Evolutionary conservation across 371 early-diverging fungal genomes (phyloP).

Genomic region (Mucor sp.): DNA sequence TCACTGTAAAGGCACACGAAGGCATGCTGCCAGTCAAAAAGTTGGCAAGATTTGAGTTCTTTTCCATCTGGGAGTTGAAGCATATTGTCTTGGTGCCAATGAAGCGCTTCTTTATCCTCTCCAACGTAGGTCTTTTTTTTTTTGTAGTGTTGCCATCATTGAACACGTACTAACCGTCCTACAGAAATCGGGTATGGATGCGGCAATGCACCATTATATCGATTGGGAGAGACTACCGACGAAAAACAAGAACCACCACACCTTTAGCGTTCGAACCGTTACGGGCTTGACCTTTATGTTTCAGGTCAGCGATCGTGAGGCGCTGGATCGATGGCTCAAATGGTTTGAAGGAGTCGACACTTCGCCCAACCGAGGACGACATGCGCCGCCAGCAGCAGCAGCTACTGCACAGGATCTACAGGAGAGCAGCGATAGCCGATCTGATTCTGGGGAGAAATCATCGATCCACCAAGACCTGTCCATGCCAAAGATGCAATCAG

Average conservation of each 20-base stretch:
- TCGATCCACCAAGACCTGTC: neutral
- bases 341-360: conserved; percentile 34
- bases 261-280: conserved; percentile 36
- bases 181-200: conserved; percentile 28
- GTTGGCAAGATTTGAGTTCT: conserved; percentile 29
- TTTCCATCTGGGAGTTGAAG: conserved; percentile 51
- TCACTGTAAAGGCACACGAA: conserved; percentile 38
- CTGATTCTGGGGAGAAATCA: neutral
- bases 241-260: conserved; percentile 17
- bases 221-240: conserved; percentile 24
- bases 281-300: conserved; percentile 29
- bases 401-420: neutral
- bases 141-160: no score
- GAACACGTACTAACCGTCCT: no score
- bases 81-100: conserved; percentile 38
- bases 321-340: conserved; percentile 38
- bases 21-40: conserved; percentile 48
- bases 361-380: neutral
- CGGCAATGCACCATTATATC: conserved; percentile 29
- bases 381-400: neutral
- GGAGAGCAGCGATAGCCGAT: neutral
- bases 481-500: neutral
- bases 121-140: conserved; percentile 30
- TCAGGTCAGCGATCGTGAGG: conserved; percentile 40
- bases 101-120: conserved; percentile 36